Conservation (phyloP, 1,139 yeast species). For the Pichiaceae sp. region DNA sequence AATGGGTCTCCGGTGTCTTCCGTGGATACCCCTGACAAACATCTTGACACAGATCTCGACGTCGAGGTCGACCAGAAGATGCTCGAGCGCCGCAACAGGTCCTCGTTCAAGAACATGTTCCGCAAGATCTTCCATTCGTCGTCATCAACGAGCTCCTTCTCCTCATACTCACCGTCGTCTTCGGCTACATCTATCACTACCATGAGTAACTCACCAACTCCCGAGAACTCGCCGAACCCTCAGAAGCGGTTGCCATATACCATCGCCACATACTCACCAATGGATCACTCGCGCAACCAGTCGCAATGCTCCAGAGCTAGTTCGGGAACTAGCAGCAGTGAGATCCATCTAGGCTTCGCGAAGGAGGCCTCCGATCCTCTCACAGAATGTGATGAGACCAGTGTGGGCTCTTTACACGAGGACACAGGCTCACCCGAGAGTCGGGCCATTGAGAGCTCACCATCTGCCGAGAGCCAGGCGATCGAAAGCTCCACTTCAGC, state of each 20-base stretch:
- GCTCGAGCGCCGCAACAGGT: background rate
- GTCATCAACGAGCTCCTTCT: background rate
- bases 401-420: background rate
- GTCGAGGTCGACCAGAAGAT: background rate
- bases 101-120: conserved; percentile 1
- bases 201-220: background rate
- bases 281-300: background rate
- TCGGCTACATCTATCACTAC: background rate
- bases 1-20: background rate
- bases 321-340: background rate
- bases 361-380: background rate
- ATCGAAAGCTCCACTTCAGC: background rate
- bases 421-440: background rate
- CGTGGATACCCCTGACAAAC: background rate
- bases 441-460: background rate
- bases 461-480: background rate
- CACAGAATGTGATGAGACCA: background rate
- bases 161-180: background rate
- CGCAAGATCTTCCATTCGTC: conserved; percentile 1
- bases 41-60: background rate
- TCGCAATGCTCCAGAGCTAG: background rate
- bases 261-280: background rate
- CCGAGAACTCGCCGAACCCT: background rate
- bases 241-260: background rate
- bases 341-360: background rate